Conservation (phyloP, 169 alveolate genomes). For the Cryptosporidium parvum region DNA sequence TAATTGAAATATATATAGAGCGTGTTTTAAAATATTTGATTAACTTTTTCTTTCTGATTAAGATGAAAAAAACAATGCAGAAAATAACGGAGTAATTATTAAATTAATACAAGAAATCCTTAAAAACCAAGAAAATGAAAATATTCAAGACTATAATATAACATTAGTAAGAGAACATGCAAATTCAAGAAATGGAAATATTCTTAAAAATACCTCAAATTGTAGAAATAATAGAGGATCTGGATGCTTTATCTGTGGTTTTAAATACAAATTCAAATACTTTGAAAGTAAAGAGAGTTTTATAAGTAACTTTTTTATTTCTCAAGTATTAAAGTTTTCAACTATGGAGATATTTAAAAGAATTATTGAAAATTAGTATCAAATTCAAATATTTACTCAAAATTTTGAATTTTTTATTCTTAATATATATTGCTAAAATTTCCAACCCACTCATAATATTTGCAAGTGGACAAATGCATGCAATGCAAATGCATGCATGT, state of each 20-base stretch:
- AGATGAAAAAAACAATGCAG: neutral
- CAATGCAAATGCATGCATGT: neutral
- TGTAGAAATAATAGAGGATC: neutral
- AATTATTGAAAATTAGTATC: neutral
- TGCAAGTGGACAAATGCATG: constrained; percentile 3
- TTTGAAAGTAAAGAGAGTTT: neutral
- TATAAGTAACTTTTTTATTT: neutral
- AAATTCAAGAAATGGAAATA: neutral
- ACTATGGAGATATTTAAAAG: neutral
- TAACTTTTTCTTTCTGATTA: neutral
- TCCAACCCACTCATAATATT: neutral
- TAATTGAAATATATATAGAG: no score
- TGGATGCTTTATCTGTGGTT: neutral
- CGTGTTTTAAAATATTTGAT: no score
- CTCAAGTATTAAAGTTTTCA: constrained; percentile 1
- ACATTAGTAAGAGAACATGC: neutral
- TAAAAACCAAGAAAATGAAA: neutral
- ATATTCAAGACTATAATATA: neutral
- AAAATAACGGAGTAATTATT: neutral
- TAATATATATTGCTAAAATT: neutral
- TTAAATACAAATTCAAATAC: neutral
- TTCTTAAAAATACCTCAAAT: neutral
- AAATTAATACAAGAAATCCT: neutral
- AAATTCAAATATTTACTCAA: neutral
- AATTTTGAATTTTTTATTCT: neutral